These are phyloP conservation scores for Aphanocladium album DNA, from an alignment of 2,329 filamentous ascomycete species.

Conservation along the genomic window DNA sequence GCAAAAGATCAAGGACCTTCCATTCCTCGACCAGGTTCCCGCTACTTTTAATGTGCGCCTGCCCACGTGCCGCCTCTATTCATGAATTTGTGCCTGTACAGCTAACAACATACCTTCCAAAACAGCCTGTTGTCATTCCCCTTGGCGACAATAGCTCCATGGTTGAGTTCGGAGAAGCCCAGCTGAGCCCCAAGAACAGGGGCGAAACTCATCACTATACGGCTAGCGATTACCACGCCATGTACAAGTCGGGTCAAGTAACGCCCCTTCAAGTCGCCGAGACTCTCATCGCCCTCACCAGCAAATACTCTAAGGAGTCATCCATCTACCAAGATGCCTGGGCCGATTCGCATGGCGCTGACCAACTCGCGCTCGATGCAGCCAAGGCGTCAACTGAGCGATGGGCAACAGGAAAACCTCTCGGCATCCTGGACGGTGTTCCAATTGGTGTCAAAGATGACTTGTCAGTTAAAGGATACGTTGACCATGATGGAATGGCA, in stretches of 20 bases:
- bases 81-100: neutral
- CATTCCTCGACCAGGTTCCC: constrained; percentile 39
- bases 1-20: constrained; percentile 40
- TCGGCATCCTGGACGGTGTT: constrained; percentile 73
- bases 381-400: constrained; percentile 69
- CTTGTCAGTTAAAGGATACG: constrained; percentile 64
- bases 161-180: constrained; percentile 37
- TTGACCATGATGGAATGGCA: constrained; percentile 59
- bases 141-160: constrained; percentile 33
- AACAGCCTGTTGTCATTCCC: constrained; percentile 53
- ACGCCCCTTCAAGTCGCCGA: constrained; percentile 71
- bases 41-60: constrained; percentile 44
- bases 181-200: constrained; percentile 36
- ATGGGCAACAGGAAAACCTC: constrained; percentile 59
- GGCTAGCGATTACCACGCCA: constrained; percentile 68
- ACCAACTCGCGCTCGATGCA: constrained; percentile 57
- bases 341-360: constrained; percentile 55
- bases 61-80: neutral
- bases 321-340: constrained; percentile 68
- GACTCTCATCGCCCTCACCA: constrained; percentile 65
- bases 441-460: constrained; percentile 85
- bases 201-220: constrained; percentile 57
- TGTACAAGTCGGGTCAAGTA: constrained; percentile 63
- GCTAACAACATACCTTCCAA: neutral
- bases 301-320: constrained; percentile 47